A percentile compares a stretch with the other conserved stretches of the same genome.
These are phyloP conservation scores for Syzygium grande DNA, from an alignment of 345 rosid genomes.

Conservation along the genomic window DNA sequence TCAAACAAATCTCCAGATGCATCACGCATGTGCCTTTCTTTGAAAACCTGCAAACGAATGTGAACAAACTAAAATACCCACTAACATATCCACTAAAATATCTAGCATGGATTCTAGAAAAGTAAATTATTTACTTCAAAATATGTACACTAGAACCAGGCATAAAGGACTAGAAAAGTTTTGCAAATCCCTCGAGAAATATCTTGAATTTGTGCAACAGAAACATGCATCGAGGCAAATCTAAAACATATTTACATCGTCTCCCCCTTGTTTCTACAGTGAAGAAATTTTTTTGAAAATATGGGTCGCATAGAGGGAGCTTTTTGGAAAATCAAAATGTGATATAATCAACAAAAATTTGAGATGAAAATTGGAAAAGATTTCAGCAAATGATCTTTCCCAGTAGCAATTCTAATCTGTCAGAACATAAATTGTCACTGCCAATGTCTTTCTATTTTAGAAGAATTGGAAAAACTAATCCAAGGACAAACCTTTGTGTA, in stretches of 20 bases:
- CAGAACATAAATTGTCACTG: too few species aligned
- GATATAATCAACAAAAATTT: background rate
- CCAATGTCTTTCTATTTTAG: background rate
- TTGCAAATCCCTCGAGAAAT: background rate
- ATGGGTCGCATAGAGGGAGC: background rate
- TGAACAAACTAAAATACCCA: background rate
- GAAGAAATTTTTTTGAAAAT: background rate
- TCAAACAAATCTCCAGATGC: slow-evolving; percentile 58
- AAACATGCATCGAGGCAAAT: background rate
- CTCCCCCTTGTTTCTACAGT: background rate
- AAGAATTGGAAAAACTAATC: background rate
- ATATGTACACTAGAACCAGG: background rate
- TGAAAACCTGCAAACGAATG: slow-evolving; percentile 51
- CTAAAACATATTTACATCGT: background rate
- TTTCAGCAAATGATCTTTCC: background rate
- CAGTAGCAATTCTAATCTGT: background rate
- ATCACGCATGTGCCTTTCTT: slow-evolving; percentile 55
- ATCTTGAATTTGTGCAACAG: background rate
- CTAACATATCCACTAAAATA: background rate
- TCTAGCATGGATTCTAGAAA: background rate
- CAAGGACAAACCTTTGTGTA: slow-evolving; percentile 61
- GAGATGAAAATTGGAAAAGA: background rate
- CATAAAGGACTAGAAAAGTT: background rate
- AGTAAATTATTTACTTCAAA: background rate
- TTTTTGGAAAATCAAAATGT: background rate